A percentile compares a stretch with the other conserved stretches of the same genome.
Evolutionary conservation across 2,329 filamentous ascomycete genomes (phyloP).

Genomic region (Thermomyces lanuginosus): DNA sequence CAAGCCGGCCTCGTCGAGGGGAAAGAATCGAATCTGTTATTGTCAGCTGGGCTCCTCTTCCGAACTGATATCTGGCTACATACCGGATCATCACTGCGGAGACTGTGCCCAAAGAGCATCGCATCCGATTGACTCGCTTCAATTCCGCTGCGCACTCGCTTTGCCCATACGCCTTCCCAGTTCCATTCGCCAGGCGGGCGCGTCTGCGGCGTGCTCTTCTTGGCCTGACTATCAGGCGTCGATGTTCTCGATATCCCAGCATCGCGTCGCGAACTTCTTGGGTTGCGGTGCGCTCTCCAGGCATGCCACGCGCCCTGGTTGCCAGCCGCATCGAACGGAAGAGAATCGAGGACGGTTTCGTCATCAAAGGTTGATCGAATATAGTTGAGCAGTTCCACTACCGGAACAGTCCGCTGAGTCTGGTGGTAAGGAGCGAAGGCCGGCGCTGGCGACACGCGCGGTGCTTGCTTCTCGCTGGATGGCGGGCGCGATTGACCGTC

Average conservation of each 20-base stretch:
- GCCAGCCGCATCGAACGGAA: constrained; percentile 67
- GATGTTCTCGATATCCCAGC: constrained; percentile 5
- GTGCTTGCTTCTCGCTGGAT: not conserved
- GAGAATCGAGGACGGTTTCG: constrained; percentile 55
- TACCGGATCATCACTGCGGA: constrained; percentile 54
- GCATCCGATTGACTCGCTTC: constrained; percentile 61
- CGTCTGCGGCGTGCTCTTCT: constrained; percentile 29
- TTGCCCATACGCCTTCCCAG: constrained; percentile 95
- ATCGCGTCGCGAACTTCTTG: constrained; percentile 11
- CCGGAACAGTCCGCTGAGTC: constrained; percentile 33
- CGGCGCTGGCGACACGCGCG: constrained; percentile 8
- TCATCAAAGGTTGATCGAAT: constrained; percentile 69
- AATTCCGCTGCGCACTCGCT: constrained; percentile 66
- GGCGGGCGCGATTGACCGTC: constrained; percentile 4
- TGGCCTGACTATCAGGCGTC: constrained; percentile 14
- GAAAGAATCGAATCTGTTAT: constrained; percentile 24
- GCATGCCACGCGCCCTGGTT: constrained; percentile 90
- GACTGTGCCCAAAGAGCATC: constrained; percentile 54
- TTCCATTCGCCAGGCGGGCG: constrained; percentile 75
- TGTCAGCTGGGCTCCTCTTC: constrained; percentile 1
- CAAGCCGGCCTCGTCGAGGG: constrained; percentile 19
- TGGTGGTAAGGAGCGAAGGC: constrained; percentile 9
- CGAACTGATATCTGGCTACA: constrained; percentile 15
- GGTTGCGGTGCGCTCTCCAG: constrained; percentile 56
- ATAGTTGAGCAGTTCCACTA: constrained; percentile 59